These are phyloP conservation scores for Alternaria ethzedia DNA, from an alignment of 2,329 filamentous ascomycete genomes.

Conservation along the genomic window DNA sequence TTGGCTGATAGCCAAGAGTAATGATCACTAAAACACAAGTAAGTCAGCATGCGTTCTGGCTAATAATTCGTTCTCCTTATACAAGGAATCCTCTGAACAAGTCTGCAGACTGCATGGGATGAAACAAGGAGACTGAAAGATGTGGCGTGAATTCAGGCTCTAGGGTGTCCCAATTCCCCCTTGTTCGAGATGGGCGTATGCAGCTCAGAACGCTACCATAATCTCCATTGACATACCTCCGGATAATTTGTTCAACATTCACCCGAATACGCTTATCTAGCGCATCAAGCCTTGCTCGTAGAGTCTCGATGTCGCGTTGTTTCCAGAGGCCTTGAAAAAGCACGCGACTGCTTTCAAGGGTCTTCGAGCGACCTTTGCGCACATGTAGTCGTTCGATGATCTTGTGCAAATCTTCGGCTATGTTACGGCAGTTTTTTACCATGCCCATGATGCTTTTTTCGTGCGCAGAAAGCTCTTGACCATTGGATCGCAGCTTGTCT, in stretches of 20 bases:
- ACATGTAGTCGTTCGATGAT: not conserved
- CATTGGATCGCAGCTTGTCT: accelerated
- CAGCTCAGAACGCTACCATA: not conserved
- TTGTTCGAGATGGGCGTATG: too few species aligned
- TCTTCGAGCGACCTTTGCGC: not conserved
- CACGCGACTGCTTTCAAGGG: not conserved
- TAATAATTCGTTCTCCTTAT: too few species aligned
- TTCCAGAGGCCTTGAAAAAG: not conserved
- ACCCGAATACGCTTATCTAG: not conserved
- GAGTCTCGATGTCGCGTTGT: not conserved
- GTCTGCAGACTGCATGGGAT: not conserved
- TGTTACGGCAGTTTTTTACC: not conserved
- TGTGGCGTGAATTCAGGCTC: too few species aligned
- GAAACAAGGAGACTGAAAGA: too few species aligned
- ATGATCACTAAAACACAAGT: not conserved
- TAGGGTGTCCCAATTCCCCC: too few species aligned
- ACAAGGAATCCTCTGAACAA: too few species aligned
- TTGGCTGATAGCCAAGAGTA: not conserved
- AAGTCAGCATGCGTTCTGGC: not conserved
- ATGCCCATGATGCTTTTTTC: not conserved
- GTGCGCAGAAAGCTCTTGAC: not conserved
- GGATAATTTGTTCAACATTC: not conserved
- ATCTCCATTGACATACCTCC: not conserved
- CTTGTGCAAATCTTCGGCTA: not conserved
- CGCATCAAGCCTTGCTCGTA: not conserved